phyloP scores from a whole-genome alignment of 2,329 filamentous ascomycete genomes.

The Trichoderma guizhouense region DNA sequence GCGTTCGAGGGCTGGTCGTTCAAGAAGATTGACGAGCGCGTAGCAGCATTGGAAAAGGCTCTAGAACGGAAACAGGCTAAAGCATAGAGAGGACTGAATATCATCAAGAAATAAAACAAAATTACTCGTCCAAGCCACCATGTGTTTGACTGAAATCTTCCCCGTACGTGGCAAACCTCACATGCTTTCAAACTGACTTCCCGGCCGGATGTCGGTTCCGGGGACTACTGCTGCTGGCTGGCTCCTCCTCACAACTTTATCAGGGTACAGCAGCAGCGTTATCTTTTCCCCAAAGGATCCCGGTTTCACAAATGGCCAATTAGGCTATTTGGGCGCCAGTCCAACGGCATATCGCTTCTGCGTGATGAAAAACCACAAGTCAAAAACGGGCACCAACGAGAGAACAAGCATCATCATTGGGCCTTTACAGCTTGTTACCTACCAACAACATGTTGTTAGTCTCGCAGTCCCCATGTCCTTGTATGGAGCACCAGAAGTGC shows the following conservation, averaged over 20 bases:
- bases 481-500: not conserved
- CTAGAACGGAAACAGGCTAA: not conserved
- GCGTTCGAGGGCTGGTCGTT: conserved; percentile 37
- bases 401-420: not conserved
- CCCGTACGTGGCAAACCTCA: not conserved
- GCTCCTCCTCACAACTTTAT: not conserved
- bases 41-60: conserved; percentile 32
- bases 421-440: not conserved
- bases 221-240: not conserved
- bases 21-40: conserved; percentile 38
- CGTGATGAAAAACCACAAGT: not conserved
- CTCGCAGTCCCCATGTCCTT: not conserved
- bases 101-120: not conserved
- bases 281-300: not conserved
- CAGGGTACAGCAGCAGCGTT: not conserved
- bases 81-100: not conserved
- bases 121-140: not conserved
- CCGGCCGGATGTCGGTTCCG: not conserved
- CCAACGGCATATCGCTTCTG: not conserved
- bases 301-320: not conserved
- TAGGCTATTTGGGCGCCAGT: not conserved
- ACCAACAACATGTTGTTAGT: not conserved
- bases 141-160: not conserved
- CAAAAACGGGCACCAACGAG: not conserved
- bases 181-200: not conserved